Percentiles rank a stretch among this genome's conserved stretches.
These are phyloP conservation scores for Cladosporium sp. DNA, from an alignment of 2,329 filamentous ascomycete species.

Conservation along the genomic window DNA sequence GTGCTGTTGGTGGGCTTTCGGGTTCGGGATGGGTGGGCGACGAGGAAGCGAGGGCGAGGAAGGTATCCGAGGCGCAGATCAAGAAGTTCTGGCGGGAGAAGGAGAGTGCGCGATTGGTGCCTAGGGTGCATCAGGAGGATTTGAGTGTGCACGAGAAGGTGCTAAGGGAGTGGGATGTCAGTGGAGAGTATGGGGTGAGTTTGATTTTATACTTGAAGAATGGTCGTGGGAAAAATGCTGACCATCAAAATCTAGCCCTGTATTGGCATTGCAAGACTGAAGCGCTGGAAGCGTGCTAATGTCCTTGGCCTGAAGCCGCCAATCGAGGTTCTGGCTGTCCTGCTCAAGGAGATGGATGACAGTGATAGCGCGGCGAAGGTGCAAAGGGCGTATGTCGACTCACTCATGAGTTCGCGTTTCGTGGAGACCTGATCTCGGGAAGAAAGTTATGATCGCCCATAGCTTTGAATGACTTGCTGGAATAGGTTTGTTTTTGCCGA, in stretches of 20 bases:
- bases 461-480: too few species aligned
- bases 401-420: slow-evolving; percentile 48
- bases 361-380: slow-evolving; percentile 43
- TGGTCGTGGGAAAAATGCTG: slow-evolving; percentile 6
- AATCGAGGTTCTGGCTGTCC: slow-evolving; percentile 79
- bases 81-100: slow-evolving; percentile 70
- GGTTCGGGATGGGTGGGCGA: slow-evolving; percentile 29
- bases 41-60: slow-evolving; percentile 54
- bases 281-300: slow-evolving; percentile 83
- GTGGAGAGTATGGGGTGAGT: slow-evolving; percentile 83
- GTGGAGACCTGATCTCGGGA: slow-evolving; percentile 30
- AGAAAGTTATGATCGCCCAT: too few species aligned
- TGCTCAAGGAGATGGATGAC: slow-evolving; percentile 61
- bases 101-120: slow-evolving; percentile 61
- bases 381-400: slow-evolving; percentile 70
- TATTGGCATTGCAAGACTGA: slow-evolving; percentile 72
- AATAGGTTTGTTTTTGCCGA: too few species aligned
- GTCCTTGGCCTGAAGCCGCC: slow-evolving; percentile 78
- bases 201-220: background rate
- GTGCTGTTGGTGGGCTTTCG: slow-evolving; percentile 44
- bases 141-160: slow-evolving; percentile 75
- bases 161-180: slow-evolving; percentile 85
- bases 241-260: slow-evolving; percentile 58
- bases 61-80: slow-evolving; percentile 63
- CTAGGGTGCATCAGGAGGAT: slow-evolving; percentile 70